Base-by-base conservation (phyloP, 2,329 filamentous ascomycete genomes). In the Huntiella savannae region DNA sequence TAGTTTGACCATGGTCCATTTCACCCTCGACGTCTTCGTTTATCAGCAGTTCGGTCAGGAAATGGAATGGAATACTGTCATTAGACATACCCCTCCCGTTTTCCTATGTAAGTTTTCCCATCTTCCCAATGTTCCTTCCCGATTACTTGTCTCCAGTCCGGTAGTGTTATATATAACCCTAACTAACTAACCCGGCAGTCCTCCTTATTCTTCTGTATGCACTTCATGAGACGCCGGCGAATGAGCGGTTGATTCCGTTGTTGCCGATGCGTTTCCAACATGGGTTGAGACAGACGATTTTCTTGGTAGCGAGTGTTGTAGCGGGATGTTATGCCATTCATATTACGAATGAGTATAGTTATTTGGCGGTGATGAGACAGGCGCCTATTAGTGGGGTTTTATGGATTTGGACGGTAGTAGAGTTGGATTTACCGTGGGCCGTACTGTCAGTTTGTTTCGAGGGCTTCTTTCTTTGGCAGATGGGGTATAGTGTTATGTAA, bases 401-500 rank as follows among this genome's bases (percentile, higher is more conserved):
- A 13, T 96, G 88, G 87, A 72, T 96, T 4, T 96, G 88, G 86
- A 77, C 81, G 32, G 79, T 96, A 16, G 70, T 96, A 40, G 91
- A 98, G 64, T 71, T 95, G 62, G 71, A 84, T 47, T 64, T 93
- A 36, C 56, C 67, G 0, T 77, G 73, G 55, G 82, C 82, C 0
- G 63, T 79, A 1, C 53, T 61, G 10, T 79, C 74, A 52, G 57
- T 79, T 33, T 57, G 59, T 3, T 53, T 62, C 1, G 63, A 66
- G 1, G 65, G 55, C 1, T 57, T 52, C 4, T 78, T 68, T 52
- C 56, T 72, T 19, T 67, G 64, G 58, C 56, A 59, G 19, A 62
- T 64, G 13, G 73, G 69, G 1, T 76, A 75, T 53, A 60, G 56
- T 22, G 59, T 73, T n/a, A 60, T 55, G 48, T 57, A 52, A 37